Evolutionary conservation across 768 basidiomycete genomes (phyloP).

Genomic region (Rhizopogon vulgaris): DNA sequence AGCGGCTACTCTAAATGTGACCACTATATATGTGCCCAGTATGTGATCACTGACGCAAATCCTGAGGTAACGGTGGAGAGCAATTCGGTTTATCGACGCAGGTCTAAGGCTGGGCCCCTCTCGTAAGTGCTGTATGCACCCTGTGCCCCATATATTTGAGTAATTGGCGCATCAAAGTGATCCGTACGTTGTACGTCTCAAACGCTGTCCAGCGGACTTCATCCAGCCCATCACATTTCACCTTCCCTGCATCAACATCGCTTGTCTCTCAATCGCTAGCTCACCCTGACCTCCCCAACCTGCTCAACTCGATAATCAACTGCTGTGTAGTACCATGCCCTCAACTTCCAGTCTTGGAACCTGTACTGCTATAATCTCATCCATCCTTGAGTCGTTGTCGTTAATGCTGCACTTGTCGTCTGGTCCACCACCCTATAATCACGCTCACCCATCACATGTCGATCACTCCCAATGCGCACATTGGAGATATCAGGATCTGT

Average conservation of each 20-base stretch:
- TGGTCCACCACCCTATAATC: conserved; percentile 1
- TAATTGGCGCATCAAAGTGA: background rate
- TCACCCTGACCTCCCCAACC: background rate
- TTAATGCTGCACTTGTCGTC: background rate
- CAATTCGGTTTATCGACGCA: no score
- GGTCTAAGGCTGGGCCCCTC: no score
- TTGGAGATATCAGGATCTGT: background rate
- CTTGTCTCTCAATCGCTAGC: background rate
- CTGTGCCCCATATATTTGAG: background rate
- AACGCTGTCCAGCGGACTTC: background rate
- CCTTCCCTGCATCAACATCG: background rate
- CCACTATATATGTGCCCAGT: background rate
- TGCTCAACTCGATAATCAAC: no score
- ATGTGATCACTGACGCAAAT: background rate
- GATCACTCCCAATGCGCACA: background rate
- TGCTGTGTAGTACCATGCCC: background rate
- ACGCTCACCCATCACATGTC: background rate
- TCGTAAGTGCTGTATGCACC: background rate
- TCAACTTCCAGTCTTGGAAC: background rate
- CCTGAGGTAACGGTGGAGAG: background rate
- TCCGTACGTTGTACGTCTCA: background rate
- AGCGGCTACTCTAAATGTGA: background rate
- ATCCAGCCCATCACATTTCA: background rate
- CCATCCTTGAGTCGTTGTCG: background rate
- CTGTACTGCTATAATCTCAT: background rate